Percentiles rank a stretch among this genome's conserved stretches.
phyloP scores from a whole-genome alignment of 768 basidiomycete species.

The Mycena galopus region DNA sequence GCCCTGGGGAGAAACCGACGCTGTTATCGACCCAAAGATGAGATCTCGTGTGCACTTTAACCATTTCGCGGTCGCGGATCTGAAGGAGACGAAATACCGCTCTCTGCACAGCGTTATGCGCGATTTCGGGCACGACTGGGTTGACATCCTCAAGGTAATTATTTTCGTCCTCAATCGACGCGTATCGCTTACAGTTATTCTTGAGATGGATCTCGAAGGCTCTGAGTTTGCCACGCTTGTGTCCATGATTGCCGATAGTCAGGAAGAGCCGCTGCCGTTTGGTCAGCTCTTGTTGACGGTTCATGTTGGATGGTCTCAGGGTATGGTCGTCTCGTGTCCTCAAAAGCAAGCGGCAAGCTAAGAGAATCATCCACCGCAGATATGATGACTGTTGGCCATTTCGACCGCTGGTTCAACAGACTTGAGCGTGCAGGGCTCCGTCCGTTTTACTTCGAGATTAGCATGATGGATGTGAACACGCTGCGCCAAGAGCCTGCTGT shows the following conservation, averaged over 20 bases:
- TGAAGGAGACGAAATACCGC: constrained; percentile 51
- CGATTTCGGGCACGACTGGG: constrained; percentile 49
- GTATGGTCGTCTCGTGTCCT: not conserved
- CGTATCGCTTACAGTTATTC: not conserved
- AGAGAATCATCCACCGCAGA: not conserved
- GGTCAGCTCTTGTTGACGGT: constrained; percentile 52
- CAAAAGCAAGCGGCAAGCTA: not conserved
- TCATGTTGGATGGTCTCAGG: constrained; percentile 30
- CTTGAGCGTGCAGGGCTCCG: constrained; percentile 30
- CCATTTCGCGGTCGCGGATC: constrained; percentile 54
- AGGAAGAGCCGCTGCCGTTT: constrained; percentile 56
- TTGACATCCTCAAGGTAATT: constrained; percentile 20
- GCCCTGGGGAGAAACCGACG: constrained; percentile 42
- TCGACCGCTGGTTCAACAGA: constrained; percentile 18
- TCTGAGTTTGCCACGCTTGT: constrained; percentile 61
- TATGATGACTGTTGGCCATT: constrained; percentile 35
- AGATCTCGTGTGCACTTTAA: constrained; percentile 57
- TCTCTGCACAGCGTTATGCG: constrained; percentile 61
- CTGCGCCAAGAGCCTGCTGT: constrained; percentile 26
- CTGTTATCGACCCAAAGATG: constrained; percentile 40
- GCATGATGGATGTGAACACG: constrained; percentile 34
- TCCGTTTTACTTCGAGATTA: constrained; percentile 33
- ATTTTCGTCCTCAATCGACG: not conserved
- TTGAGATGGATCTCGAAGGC: constrained; percentile 59
- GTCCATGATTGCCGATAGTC: constrained; percentile 54